Evolutionary conservation across 768 basidiomycete species (phyloP).

Genomic region (Sarcomyxa edulis): DNA sequence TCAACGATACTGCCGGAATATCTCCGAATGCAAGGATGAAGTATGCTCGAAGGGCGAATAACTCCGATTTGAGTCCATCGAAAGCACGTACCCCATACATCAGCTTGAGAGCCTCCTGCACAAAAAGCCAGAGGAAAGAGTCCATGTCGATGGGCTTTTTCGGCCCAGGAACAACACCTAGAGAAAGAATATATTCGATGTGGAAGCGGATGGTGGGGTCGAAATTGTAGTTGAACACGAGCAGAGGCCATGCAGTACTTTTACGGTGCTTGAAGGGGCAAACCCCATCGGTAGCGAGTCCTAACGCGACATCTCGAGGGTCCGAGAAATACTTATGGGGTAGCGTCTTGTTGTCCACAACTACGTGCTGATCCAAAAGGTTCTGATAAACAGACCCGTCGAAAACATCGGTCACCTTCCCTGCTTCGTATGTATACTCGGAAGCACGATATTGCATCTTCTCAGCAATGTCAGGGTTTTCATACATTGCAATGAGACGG

Average conservation of each 20-base stretch:
- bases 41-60: constrained; percentile 19
- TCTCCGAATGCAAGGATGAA: constrained; percentile 15
- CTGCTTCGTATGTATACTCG: constrained; percentile 8
- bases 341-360: constrained; percentile 15
- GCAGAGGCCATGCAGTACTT: constrained; percentile 30
- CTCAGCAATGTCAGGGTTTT: constrained; percentile 13
- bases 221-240: constrained; percentile 38
- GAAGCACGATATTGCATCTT: constrained; percentile 21
- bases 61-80: constrained; percentile 22
- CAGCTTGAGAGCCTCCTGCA: constrained; percentile 27
- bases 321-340: constrained; percentile 26
- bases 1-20: constrained; percentile 7
- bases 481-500: constrained; percentile 22
- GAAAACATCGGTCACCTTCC: constrained; percentile 25
- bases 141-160: constrained; percentile 28
- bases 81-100: constrained; percentile 31
- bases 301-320: constrained; percentile 31
- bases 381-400: constrained; percentile 24
- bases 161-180: constrained; percentile 39
- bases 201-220: constrained; percentile 29
- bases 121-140: constrained; percentile 30
- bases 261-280: constrained; percentile 21
- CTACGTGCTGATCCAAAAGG: constrained; percentile 15
- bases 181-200: constrained; percentile 22
- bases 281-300: constrained; percentile 32